Percentiles rank a stretch among this genome's conserved stretches.
phyloP scores from a whole-genome alignment of 352 stramenopile species.

The Globisporangium nodosum region DNA sequence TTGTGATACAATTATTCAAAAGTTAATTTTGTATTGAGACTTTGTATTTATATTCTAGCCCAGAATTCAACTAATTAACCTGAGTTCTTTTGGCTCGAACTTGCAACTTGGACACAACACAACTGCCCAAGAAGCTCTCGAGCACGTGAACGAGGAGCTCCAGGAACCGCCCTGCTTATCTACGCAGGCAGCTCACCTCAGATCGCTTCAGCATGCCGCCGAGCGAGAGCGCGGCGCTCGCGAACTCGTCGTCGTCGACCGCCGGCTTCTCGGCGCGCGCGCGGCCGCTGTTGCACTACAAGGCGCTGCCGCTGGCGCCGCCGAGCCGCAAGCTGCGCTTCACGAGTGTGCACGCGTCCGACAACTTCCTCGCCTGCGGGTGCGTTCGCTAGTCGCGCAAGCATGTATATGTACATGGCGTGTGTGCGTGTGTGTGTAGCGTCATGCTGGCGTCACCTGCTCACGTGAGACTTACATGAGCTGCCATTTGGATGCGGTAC shows the following conservation, averaged over 20 bases:
- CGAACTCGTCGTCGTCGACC: constrained; percentile 5
- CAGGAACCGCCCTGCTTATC: no score
- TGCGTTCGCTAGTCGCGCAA: constrained; percentile 18
- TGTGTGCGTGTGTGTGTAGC: not conserved
- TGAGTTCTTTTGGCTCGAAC: no score
- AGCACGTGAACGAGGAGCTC: no score
- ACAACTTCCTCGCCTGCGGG: constrained; percentile 84
- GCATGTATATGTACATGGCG: not conserved
- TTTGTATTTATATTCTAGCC: no score
- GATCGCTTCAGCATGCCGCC: not conserved
- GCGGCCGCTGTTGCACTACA: constrained; percentile 66
- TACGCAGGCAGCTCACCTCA: no score
- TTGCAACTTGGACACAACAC: no score
- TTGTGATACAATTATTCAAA: no score
- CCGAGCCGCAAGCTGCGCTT: constrained; percentile 67
- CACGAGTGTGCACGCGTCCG: constrained; percentile 78
- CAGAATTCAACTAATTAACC: no score
- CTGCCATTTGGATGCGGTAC: not conserved
- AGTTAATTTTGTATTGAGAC: no score
- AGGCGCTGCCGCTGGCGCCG: constrained; percentile 47
- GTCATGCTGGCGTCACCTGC: not conserved
- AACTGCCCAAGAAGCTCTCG: not conserved
- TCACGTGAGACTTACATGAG: no score
- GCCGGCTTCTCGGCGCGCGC: constrained; percentile 20
- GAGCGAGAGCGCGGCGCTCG: constrained; percentile 9